These are phyloP conservation scores for Casuarina equisetifolia DNA, from an alignment of 306 rosid genomes.

Conservation along the genomic window DNA sequence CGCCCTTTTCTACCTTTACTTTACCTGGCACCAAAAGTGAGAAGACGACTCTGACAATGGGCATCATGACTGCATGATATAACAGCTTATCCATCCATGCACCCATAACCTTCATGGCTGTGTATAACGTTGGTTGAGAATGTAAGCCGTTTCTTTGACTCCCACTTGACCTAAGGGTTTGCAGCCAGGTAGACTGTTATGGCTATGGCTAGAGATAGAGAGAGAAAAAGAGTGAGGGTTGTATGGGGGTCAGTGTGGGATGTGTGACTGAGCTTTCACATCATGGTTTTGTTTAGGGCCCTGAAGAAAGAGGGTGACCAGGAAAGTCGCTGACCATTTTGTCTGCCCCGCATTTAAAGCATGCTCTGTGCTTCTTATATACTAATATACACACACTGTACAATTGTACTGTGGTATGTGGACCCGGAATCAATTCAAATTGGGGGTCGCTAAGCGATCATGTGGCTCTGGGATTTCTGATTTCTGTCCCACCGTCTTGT, in stretches of 20 bases:
- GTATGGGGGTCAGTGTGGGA: slow-evolving; percentile 14
- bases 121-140: no score
- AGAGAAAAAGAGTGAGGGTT: neutral
- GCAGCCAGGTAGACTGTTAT: slow-evolving; percentile 1
- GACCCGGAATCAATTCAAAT: neutral
- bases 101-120: no score
- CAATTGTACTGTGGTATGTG: slow-evolving; percentile 4
- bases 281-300: slow-evolving; percentile 44
- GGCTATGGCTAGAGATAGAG: neutral
- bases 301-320: slow-evolving; percentile 42
- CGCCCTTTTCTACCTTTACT: slow-evolving; percentile 22
- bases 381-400: neutral
- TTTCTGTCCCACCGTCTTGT: neutral
- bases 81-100: slow-evolving; percentile 18
- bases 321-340: slow-evolving; percentile 53
- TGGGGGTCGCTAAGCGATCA: neutral
- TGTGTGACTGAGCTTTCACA: slow-evolving; percentile 52
- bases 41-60: slow-evolving; percentile 36
- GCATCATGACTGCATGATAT: slow-evolving; percentile 47
- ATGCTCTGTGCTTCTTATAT: slow-evolving; percentile 32
- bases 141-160: no score
- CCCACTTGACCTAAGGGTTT: neutral
- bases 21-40: slow-evolving; percentile 41
- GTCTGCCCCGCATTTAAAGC: slow-evolving; percentile 60
- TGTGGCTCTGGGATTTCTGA: neutral